Conservation (phyloP, 441 rosid genomes). For the Cnidoscolus chayamansa region DNA sequence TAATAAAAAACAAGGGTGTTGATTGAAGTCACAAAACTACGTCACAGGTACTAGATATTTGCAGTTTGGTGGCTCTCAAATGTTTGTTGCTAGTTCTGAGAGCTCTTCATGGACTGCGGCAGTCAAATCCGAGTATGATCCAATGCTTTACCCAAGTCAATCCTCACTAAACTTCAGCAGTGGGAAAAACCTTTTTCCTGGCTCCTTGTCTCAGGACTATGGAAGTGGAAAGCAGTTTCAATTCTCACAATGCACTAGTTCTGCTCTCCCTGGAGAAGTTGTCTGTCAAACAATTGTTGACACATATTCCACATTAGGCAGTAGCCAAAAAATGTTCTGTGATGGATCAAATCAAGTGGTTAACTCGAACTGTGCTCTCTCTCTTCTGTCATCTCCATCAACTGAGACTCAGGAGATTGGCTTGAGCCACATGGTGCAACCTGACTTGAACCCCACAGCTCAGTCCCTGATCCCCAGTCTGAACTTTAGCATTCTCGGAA, state of each 20-base stretch:
- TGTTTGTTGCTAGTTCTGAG: conserved; percentile 32
- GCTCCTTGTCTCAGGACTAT: conserved; percentile 32
- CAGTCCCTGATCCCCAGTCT: conserved; percentile 38
- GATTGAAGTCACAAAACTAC: not conserved
- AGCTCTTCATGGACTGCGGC: conserved; percentile 43
- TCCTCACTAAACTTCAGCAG: conserved; percentile 35
- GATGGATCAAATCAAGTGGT: conserved; percentile 29
- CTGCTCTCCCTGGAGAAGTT: conserved; percentile 32
- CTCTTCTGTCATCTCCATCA: conserved; percentile 84
- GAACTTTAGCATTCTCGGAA: conserved; percentile 31
- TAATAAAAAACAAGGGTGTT: not conserved
- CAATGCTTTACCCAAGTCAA: conserved; percentile 24
- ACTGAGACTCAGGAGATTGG: conserved; percentile 38
- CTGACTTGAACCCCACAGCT: conserved; percentile 33
- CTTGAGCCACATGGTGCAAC: conserved; percentile 39
- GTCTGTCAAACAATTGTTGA: conserved; percentile 28
- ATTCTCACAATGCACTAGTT: conserved; percentile 34
- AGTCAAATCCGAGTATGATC: conserved; percentile 38
- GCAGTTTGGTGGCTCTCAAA: conserved; percentile 41
- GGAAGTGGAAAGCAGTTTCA: conserved; percentile 43
- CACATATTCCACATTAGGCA: conserved; percentile 25
- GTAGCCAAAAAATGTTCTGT: conserved; percentile 35
- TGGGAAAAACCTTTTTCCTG: conserved; percentile 30
- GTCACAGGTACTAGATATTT: conserved; percentile 44
- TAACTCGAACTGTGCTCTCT: conserved; percentile 60